Base-by-base conservation (phyloP, 768 basidiomycete species). In the Lactifluus echinatus region DNA sequence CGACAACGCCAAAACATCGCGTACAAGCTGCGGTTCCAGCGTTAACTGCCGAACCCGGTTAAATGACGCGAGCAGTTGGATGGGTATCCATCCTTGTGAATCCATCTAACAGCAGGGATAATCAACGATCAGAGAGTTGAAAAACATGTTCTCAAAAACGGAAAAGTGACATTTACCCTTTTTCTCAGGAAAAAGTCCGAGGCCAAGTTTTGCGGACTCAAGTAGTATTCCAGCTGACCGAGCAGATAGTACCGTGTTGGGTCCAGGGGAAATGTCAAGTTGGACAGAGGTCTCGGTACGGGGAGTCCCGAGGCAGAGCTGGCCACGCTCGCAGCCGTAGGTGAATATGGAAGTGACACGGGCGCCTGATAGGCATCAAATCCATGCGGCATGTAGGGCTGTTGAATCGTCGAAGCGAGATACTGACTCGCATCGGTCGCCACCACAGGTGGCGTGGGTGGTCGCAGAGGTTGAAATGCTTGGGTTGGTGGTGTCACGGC, bases 131-230 rank as follows among this genome's bases (percentile, higher is more conserved):
- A 62, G n/a, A n/a, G n/a, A n/a, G n/a, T n/a, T n/a, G n/a, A n/a
- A n/a, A n/a, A n/a, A 42, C 29, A 61, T 19, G 12, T 36, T n/a
- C 2, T n/a, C 37, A 19, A 55, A 29, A 15, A 26, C 24, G 17
- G 46, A 26, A 19, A 40, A 44, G 15, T 6, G 21, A 3, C 12
- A 40, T 6, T 51, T 53, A 89, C 92, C 73, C 81, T 76, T 71
- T 84, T 78, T 51, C 91, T 79, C 34, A 97, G 74, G 72, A 79
- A 95, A 63, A 87, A 78, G 69, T 97, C 93, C 67, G 84, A 81
- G n/a, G 80, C 87, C 73, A 97, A 76, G 67, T 95, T 96, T 68
- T 96, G 85, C 55, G 85, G 76, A 64, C 91, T 90, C 63, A 97
- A 76, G 73, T 95, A 97, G 70, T 92, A 96, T 71, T 95, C 94